phyloP scores from a whole-genome alignment of 2,329 filamentous ascomycete genomes.

The Exserohilum rostratum region DNA sequence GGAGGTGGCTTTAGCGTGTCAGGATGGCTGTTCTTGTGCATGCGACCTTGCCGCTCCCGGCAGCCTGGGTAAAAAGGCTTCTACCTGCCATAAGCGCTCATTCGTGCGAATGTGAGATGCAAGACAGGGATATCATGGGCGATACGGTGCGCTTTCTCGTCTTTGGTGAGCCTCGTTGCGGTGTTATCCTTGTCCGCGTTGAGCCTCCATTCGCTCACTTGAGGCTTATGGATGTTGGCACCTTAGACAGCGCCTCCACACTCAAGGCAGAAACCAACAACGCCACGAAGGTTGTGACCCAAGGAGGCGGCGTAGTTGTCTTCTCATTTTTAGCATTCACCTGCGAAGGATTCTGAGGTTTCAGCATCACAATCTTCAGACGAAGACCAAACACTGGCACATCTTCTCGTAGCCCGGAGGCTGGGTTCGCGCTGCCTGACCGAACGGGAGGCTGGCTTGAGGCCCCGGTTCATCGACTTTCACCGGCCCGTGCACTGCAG shows the following conservation, averaged over 20 bases:
- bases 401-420: conserved; percentile 11
- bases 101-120: conserved; percentile 32
- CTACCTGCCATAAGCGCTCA: conserved; percentile 35
- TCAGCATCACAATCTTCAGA: conserved; percentile 15
- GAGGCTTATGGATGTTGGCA: conserved; percentile 20
- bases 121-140: conserved; percentile 23
- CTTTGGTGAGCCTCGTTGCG: conserved; percentile 40
- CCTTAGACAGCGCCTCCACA: conserved; percentile 26
- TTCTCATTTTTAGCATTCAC: neutral
- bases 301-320: conserved; percentile 7
- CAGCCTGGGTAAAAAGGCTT: conserved; percentile 33
- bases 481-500: conserved; percentile 33
- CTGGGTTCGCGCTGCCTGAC: conserved; percentile 18
- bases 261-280: conserved; percentile 11
- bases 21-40: conserved; percentile 26
- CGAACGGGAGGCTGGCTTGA: conserved; percentile 24
- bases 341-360: conserved; percentile 11
- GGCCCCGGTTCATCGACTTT: conserved; percentile 20
- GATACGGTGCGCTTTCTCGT: conserved; percentile 25
- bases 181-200: conserved; percentile 33
- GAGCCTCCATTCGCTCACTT: conserved; percentile 37
- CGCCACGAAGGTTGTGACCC: conserved; percentile 22
- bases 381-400: conserved; percentile 16
- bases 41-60: conserved; percentile 31
- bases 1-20: conserved; percentile 35